These are phyloP conservation scores for Populus hybrid DNA, from an alignment of 441 rosid genomes.

Conservation along the genomic window DNA sequence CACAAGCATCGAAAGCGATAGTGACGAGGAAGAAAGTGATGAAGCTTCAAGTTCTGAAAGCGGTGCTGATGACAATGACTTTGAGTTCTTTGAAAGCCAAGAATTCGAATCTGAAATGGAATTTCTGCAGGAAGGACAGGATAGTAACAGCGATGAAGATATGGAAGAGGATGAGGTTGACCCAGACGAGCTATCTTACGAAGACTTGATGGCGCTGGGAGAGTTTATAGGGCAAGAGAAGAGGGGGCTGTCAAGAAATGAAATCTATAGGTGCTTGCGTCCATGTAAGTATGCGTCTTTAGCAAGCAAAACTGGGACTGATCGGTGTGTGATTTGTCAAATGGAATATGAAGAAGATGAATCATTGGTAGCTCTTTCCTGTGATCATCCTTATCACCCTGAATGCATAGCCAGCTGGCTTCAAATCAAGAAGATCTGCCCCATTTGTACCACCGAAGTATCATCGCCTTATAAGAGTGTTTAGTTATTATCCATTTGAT, in stretches of 20 bases:
- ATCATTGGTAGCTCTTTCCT: slow-evolving; percentile 43
- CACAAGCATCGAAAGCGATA: slow-evolving; percentile 36
- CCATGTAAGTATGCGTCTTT: slow-evolving; percentile 17
- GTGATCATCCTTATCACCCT: slow-evolving; percentile 62
- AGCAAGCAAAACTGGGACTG: slow-evolving; percentile 34
- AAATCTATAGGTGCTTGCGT: slow-evolving; percentile 42
- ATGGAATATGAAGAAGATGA: slow-evolving; percentile 67
- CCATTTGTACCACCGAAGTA: slow-evolving; percentile 63
- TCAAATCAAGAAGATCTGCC: slow-evolving; percentile 65
- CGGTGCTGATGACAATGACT: slow-evolving; percentile 21
- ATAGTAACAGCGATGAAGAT: slow-evolving; percentile 31
- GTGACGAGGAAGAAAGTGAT: slow-evolving; percentile 23
- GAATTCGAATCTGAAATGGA: slow-evolving; percentile 33
- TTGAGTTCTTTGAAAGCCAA: slow-evolving; percentile 38
- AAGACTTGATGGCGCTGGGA: slow-evolving; percentile 65
- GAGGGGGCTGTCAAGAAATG: slow-evolving; percentile 42
- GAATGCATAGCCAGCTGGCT: slow-evolving; percentile 72
- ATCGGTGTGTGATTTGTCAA: slow-evolving; percentile 76
- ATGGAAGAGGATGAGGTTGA: slow-evolving; percentile 57
- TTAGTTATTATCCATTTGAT: neutral
- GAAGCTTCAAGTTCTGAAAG: slow-evolving; percentile 19
- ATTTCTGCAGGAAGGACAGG: slow-evolving; percentile 51
- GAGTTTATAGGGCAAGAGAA: slow-evolving; percentile 65
- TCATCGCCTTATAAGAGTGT: slow-evolving; percentile 19
- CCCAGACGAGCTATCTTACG: slow-evolving; percentile 64